These are phyloP conservation scores for Neltuma alba DNA, from an alignment of 306 rosid genomes.

Conservation along the genomic window DNA sequence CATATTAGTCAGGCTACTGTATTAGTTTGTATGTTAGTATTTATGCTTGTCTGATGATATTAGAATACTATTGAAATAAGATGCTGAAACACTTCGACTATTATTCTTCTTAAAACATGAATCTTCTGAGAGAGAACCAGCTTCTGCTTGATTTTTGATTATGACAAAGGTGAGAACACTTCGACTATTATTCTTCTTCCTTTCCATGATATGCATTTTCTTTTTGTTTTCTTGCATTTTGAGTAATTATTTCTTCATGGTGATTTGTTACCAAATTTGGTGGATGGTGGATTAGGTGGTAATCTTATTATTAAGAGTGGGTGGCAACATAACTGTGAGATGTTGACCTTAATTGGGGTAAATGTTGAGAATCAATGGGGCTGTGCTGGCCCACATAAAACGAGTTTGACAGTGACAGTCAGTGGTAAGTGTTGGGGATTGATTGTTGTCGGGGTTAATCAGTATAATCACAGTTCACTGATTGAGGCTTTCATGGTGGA, in stretches of 20 bases:
- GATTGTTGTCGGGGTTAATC: background rate
- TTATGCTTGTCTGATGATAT: background rate
- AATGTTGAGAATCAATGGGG: background rate
- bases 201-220: background rate
- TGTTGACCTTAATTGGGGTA: background rate
- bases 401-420: background rate
- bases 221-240: background rate
- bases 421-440: background rate
- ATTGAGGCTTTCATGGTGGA: background rate
- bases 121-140: background rate
- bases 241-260: background rate
- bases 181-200: background rate
- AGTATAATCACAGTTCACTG: background rate
- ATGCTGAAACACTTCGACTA: background rate
- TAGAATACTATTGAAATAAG: conserved; percentile 2
- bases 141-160: conserved; percentile 6
- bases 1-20: background rate
- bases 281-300: background rate
- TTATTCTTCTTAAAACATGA: background rate
- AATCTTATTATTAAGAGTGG: background rate
- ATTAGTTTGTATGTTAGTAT: background rate
- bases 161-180: background rate
- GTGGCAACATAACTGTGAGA: background rate
- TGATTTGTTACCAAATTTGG: background rate
- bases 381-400: background rate